phyloP scores from a whole-genome alignment of 495 filamentous ascomycete species.

The Aspergillus wentii region DNA sequence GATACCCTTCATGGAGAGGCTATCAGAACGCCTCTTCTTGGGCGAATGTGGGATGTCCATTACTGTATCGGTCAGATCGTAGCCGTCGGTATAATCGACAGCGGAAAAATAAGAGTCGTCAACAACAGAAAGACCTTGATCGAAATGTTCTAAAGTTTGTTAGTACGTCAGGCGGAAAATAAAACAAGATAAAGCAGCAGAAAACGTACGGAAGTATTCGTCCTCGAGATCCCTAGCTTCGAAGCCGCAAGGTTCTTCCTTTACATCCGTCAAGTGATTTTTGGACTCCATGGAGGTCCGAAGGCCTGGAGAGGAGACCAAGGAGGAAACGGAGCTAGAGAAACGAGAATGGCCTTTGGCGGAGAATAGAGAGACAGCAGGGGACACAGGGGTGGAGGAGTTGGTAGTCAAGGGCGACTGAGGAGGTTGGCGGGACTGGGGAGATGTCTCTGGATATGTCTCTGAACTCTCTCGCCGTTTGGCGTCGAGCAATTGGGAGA shows the following conservation, averaged over 20 bases:
- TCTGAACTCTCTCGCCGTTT: conserved; percentile 25
- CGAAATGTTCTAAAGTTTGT: conserved; percentile 31
- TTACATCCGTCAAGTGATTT: conserved; percentile 46
- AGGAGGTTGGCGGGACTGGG: conserved; percentile 14
- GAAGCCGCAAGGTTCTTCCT: conserved; percentile 43
- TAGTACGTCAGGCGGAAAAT: background rate
- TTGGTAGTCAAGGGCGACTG: conserved; percentile 30
- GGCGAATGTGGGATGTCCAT: conserved; percentile 49
- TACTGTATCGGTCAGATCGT: conserved; percentile 57
- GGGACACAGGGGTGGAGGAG: conserved; percentile 41
- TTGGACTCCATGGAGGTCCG: conserved; percentile 48
- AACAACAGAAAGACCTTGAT: conserved; percentile 20
- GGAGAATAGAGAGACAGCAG: conserved; percentile 39
- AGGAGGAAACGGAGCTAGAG: conserved; percentile 57
- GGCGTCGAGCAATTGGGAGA: conserved; percentile 22
- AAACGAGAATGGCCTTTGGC: conserved; percentile 34
- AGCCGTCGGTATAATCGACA: conserved; percentile 41
- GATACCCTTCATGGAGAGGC: conserved; percentile 59
- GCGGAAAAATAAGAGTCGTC: conserved; percentile 32
- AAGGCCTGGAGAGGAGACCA: conserved; percentile 48
- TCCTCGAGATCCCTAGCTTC: conserved; percentile 40
- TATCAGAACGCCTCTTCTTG: conserved; percentile 63
- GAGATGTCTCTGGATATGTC: conserved; percentile 13
- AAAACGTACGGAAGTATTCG: conserved; percentile 40
- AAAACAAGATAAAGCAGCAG: conserved; percentile 4